A percentile compares a stretch with the other conserved stretches of the same genome.
phyloP scores from a whole-genome alignment of 768 basidiomycete species.

The Leccinum rimulosum region DNA sequence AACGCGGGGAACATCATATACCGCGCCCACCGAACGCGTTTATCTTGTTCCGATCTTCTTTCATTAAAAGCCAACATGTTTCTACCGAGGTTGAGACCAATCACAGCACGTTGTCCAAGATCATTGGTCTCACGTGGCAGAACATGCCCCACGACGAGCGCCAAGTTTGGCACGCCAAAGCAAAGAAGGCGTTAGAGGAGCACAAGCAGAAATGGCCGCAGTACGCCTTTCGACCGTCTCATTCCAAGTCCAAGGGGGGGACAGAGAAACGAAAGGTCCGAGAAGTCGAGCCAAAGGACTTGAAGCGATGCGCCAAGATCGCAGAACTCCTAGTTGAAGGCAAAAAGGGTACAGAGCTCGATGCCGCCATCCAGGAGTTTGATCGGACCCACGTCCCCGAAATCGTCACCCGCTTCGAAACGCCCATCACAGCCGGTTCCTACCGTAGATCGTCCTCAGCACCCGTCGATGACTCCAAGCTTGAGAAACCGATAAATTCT shows the following conservation, averaged over 20 bases:
- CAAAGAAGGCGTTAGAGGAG: constrained; percentile 68
- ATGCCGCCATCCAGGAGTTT: constrained; percentile 60
- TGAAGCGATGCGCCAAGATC: constrained; percentile 64
- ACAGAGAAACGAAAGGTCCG: constrained; percentile 34
- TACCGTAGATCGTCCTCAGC: constrained; percentile 70
- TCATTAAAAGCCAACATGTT: constrained; percentile 77
- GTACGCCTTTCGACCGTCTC: constrained; percentile 70
- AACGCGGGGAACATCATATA: constrained; percentile 73
- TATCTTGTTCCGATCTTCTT: constrained; percentile 82
- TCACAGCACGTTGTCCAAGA: constrained; percentile 81
- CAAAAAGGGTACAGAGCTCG: constrained; percentile 61
- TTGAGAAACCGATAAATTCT: constrained; percentile 29
- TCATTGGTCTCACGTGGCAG: constrained; percentile 82
- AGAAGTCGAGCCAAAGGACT: constrained; percentile 49
- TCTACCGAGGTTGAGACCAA: constrained; percentile 77
- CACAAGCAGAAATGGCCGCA: constrained; percentile 70
- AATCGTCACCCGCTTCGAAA: constrained; percentile 70
- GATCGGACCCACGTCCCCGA: constrained; percentile 51
- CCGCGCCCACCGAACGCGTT: constrained; percentile 86
- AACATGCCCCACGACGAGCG: constrained; percentile 73
- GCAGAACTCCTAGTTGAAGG: constrained; percentile 65
- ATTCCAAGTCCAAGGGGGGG: constrained; percentile 33
- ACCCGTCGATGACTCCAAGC: constrained; percentile 43
- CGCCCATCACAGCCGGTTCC: constrained; percentile 67
- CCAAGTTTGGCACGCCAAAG: constrained; percentile 74